Evolutionary conservation across 1,284 basidiomycete species (phyloP), one percentile per base, ranked within the genome.

Genomic region (Psilocybe mexicana): DNA sequence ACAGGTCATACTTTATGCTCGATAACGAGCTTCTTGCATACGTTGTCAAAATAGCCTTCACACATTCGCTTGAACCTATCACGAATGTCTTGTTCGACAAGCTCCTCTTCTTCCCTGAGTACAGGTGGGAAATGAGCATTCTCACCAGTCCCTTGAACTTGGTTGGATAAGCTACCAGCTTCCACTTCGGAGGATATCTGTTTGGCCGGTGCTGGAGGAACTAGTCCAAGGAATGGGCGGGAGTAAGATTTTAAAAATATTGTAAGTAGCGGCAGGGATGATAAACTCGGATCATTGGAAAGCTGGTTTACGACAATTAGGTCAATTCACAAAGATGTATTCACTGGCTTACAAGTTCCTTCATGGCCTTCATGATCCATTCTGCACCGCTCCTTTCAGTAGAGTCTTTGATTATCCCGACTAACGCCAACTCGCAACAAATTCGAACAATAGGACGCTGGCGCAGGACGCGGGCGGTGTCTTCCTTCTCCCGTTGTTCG

Each of bases 401-500:
- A 43, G 80, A 79, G 78, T 93, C 85, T 63, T 77, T 79, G 68
- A 94, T 85, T 64, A 96, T 78, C 2, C 92, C 93, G 2, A 98
- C 87, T 30, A 98, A 77, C 1, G 93, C 95, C 35, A 98, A 79
- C 73, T 99, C 97, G 0, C 93, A 87, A 61, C 92, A 89, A 36
- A 96, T 87, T 52, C 96, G 85, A 51, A 98, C 77, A 8, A 96
- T 76, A 0, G 92, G 90, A 18, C 95, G 83, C 72, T 98, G 95
- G 36, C 92, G 88, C 1, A 84, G 70, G 11, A 99, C 78, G 26
- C 96, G 83, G 12, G 86, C 77, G 52, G 84, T 79, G 63, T 99
- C 96, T 60, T 99, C 97, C 73, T 94, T 96, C 70, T 99, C 97
- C 54, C 88, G 86, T 68, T 98, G 93, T 64, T 97, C 94, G 0